Conservation (phyloP, 495 filamentous ascomycete species). For the Cercophora sp. region DNA sequence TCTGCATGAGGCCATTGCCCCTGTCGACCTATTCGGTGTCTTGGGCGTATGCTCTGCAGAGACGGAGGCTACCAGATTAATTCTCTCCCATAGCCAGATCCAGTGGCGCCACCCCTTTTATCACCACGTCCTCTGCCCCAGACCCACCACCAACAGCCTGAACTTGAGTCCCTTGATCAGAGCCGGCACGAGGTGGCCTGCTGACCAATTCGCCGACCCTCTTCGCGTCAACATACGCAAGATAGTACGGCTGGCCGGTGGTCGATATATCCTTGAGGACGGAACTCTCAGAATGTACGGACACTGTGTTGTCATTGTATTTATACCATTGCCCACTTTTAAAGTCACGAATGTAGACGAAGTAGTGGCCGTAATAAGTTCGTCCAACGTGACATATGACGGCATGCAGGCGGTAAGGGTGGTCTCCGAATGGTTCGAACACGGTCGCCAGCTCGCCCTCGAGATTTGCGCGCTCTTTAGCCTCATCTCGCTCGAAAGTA, state of each 20-base stretch:
- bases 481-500: neutral
- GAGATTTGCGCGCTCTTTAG: conserved; percentile 9
- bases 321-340: conserved; percentile 75
- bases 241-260: conserved; percentile 77
- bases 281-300: conserved; percentile 52
- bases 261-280: conserved; percentile 63
- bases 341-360: conserved; percentile 94
- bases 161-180: too few species aligned
- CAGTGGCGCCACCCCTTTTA: too few species aligned
- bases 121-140: too few species aligned
- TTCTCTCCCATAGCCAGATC: too few species aligned
- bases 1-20: too few species aligned
- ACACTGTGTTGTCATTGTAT: conserved; percentile 87
- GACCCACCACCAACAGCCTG: too few species aligned
- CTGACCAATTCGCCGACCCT: conserved; percentile 60
- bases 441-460: conserved; percentile 42
- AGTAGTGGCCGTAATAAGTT: conserved; percentile 78
- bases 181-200: conserved; percentile 29
- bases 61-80: too few species aligned
- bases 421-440: conserved; percentile 54
- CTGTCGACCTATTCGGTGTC: too few species aligned
- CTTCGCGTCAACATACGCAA: conserved; percentile 73
- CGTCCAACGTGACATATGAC: conserved; percentile 84
- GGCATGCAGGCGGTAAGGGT: conserved; percentile 81
- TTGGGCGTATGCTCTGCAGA: too few species aligned